Base-by-base conservation (phyloP, 2,329 filamentous ascomycete genomes). In the Pestalotiopsis sp. region DNA sequence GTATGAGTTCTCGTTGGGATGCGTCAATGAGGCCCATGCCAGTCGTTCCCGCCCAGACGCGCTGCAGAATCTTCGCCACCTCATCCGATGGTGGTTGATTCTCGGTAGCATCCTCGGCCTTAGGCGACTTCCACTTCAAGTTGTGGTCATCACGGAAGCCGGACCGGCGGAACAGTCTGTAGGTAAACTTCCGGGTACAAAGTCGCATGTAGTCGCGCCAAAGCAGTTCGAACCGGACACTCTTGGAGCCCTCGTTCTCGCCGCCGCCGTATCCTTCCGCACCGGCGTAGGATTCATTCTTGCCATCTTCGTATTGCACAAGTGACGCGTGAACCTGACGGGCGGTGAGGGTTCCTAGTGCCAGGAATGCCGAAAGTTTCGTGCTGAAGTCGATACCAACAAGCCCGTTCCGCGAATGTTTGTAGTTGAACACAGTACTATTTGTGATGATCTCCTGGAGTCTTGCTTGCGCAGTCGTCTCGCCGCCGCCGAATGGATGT, bases 141-240 rank as follows among this genome's bases (percentile, higher is more conserved):
- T 79, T 72, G 31, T 81, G 78, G 7, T 82, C 80, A 13, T 80
- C 78, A 17, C 87, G 86, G 72, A 93, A 93, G 0, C 93, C 93
- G 4, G 85, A 83, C 1, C 91, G 79, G 13, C 82, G 80, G 76
- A 93, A 95, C 3, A 95, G 84, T 25, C 86, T 87, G 17, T 79
- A 75, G 0, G 88, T 87, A 70, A 92, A 94, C 74, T 95, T 95
- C 39, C 86, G 85, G 5, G 89, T 90, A 75, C 91, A 93, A 0
- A 95, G 85, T 1, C 91, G 86, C 90, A 95, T 94, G 75, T 95
- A 95, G 74, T 95, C 93, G 56, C 93, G 83, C 92, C 91, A 94
- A 0, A 95, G 79, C 0, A 96, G 82, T 75, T 95, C 92, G 68
- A 93, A 91, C 0, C 93, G 87, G 1, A 95, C 86, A 0, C 85